Conservation (phyloP, 352 stramenopile species). For the Phytophthora pluvialis region DNA sequence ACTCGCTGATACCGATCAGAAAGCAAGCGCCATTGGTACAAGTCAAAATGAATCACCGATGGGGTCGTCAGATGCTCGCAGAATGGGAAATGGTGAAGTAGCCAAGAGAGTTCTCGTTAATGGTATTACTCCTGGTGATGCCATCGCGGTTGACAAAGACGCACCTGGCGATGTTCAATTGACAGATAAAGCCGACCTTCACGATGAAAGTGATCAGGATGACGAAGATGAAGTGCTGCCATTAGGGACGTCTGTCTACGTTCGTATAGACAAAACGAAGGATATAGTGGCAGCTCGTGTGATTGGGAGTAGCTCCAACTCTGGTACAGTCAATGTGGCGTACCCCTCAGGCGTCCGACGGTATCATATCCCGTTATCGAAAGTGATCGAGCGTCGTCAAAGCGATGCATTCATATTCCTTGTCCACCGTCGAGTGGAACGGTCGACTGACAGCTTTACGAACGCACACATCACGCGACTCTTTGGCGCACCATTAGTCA, state of each 20-base stretch:
- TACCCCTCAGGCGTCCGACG: constrained; percentile 64
- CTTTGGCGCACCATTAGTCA: constrained; percentile 79
- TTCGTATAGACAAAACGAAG: constrained; percentile 71
- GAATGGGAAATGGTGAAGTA: neutral
- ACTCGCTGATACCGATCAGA: neutral
- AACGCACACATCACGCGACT: constrained; percentile 80
- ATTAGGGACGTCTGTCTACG: constrained; percentile 63
- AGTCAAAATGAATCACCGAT: neutral
- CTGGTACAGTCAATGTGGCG: constrained; percentile 68
- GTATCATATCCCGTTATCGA: constrained; percentile 67
- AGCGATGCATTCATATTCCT: constrained; percentile 76
- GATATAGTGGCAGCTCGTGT: constrained; percentile 66
- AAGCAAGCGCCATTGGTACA: neutral
- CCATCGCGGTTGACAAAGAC: constrained; percentile 1
- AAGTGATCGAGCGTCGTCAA: constrained; percentile 56
- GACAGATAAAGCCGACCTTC: neutral
- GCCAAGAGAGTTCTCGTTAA: constrained; percentile 1
- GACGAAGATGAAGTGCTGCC: constrained; percentile 44
- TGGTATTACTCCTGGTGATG: neutral
- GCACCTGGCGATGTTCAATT: neutral
- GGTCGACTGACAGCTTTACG: constrained; percentile 80
- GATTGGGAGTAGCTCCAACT: constrained; percentile 65
- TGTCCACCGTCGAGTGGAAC: constrained; percentile 86
- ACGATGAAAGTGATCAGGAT: constrained; percentile 25
- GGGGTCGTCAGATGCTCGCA: neutral